Conservation (phyloP, 768 basidiomycete species). For the Suillus brevipes region DNA sequence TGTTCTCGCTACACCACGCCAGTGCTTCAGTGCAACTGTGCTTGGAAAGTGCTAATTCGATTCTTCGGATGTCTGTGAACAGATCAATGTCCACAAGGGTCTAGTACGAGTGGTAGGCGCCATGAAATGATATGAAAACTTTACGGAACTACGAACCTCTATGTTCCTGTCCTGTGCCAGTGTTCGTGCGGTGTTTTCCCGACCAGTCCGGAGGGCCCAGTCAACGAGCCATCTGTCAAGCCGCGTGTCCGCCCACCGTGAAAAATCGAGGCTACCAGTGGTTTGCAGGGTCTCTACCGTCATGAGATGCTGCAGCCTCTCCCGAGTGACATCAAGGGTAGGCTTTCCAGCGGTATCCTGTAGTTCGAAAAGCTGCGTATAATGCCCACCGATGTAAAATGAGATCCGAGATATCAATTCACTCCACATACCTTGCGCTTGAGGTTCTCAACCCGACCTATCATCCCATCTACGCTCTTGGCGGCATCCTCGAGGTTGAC, state of each 20-base stretch:
- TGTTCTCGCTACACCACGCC: constrained; percentile 96
- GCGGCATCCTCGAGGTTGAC: constrained; percentile 52
- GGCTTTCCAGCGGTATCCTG: constrained; percentile 47
- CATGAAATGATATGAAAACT: not conserved
- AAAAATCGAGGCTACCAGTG: constrained; percentile 56
- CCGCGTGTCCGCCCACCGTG: constrained; percentile 76
- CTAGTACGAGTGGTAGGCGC: constrained; percentile 37
- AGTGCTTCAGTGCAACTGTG: constrained; percentile 89
- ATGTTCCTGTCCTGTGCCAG: constrained; percentile 78
- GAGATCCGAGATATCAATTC: constrained; percentile 12
- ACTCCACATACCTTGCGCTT: constrained; percentile 76
- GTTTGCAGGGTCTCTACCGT: constrained; percentile 56
- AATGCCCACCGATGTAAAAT: constrained; percentile 17
- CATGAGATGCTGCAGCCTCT: constrained; percentile 72
- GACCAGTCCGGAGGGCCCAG: constrained; percentile 82
- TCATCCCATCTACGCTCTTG: constrained; percentile 72
- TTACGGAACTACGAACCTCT: constrained; percentile 53
- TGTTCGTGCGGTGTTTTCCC: constrained; percentile 70
- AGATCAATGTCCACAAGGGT: constrained; percentile 88
- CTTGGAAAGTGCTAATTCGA: constrained; percentile 74
- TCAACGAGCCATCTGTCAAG: constrained; percentile 92
- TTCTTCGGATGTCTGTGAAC: constrained; percentile 84
- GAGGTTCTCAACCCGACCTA: constrained; percentile 70
- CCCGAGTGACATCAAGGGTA: constrained; percentile 72
- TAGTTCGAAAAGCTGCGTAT: constrained; percentile 48